Base-by-base conservation (phyloP, 257 asterid species). In the Thymus quinquecostatus region DNA sequence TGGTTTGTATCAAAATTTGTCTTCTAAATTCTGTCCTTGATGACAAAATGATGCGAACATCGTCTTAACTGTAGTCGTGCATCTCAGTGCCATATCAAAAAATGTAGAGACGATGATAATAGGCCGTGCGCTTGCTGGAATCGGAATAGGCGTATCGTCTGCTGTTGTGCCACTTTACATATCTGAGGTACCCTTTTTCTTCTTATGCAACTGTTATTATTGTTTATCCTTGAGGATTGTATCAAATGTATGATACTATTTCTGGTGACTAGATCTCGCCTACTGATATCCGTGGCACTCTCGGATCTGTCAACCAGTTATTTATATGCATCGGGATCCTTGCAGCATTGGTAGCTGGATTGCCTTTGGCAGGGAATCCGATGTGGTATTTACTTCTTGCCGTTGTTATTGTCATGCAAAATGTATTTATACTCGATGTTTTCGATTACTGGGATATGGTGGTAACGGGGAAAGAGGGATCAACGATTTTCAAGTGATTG, bases 81-180 rank as follows among this genome's bases (percentile, higher is more conserved):
- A 43, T 82, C 80, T 45, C 61, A 94, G 99, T 78, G 86, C 93
- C 80, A 91, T 96, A 43, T 90, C 99, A 47, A 85, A 88, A 84
- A 91, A 78, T 74, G 81, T 89, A 68, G 85, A 95, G 84, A 77
- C 89, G 64, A 95, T 95, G 99, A 88, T 95, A 77, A 69, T 89
- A 72, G 99, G 99, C 2, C 97, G 99, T 29, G 62, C 89, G 66
- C 91, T 95, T 72, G 86, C 90, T 77, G 99, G 99, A 70, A 66
- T 95, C 78, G 99, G 98, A 71, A 92, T 95, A 70, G 99, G 99
- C 76, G 86, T 95, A 82, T 89, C 99, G 40, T 95, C 99, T 56
- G 99, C 98, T 75, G 84, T 95, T 53, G 99, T 95, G 57, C 99
- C 99, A 57, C 99, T 95, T 82, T 95, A 95, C 88, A 91, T 95